phyloP scores from a whole-genome alignment of 352 stramenopile genomes.

The Pythium volutum region DNA sequence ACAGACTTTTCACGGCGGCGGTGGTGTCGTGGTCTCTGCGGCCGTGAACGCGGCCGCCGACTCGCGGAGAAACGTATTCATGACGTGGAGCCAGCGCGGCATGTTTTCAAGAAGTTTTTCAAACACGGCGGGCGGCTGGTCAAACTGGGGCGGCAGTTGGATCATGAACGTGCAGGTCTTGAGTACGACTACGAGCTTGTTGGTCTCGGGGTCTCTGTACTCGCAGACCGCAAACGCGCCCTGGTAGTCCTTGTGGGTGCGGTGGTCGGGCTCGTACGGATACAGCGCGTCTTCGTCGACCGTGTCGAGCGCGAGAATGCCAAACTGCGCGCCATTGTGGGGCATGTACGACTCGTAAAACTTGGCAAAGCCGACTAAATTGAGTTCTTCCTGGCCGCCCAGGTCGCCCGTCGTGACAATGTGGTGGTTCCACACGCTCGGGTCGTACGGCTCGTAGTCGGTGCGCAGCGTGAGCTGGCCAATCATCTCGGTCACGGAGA shows the following conservation, averaged over 20 bases:
- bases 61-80: constrained; percentile 19
- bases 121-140: neutral
- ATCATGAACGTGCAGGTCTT: constrained; percentile 14
- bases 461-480: constrained; percentile 48
- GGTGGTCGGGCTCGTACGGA: constrained; percentile 34
- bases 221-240: constrained; percentile 5
- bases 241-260: constrained; percentile 20
- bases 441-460: constrained; percentile 36
- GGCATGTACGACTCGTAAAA: constrained; percentile 30
- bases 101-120: constrained; percentile 21
- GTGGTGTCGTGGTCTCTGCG: too few relatives aligned
- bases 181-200: constrained; percentile 16
- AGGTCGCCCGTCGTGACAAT: constrained; percentile 31
- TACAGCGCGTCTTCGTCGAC: constrained; percentile 53
- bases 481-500: constrained; percentile 49
- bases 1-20: too few relatives aligned
- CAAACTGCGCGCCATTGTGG: constrained; percentile 24
- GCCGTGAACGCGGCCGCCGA: neutral
- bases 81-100: constrained; percentile 14
- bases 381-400: constrained; percentile 25
- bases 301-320: constrained; percentile 31
- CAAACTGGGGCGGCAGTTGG: constrained; percentile 18
- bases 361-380: constrained; percentile 28
- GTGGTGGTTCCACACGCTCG: constrained; percentile 44
- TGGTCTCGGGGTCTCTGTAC: constrained; percentile 3